These are phyloP conservation scores for Saprolegnia parasitica DNA, from an alignment of 352 stramenopile genomes.

Conservation along the genomic window DNA sequence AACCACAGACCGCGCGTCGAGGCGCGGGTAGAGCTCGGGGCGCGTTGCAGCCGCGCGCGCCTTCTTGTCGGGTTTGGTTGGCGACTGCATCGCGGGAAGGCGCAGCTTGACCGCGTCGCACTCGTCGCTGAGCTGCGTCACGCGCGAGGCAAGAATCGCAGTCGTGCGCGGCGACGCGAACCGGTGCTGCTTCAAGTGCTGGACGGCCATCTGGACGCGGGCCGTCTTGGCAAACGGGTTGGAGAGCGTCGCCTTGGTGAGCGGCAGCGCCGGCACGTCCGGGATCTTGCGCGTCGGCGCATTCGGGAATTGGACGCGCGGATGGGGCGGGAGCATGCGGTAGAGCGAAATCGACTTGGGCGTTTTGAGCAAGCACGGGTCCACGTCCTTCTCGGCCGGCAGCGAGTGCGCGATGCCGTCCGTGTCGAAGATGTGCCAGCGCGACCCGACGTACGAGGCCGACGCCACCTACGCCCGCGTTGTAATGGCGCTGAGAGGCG, in stretches of 20 bases:
- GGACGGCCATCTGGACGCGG: neutral
- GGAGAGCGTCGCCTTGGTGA: neutral
- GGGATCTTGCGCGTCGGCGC: neutral
- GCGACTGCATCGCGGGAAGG: neutral
- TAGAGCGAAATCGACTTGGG: neutral
- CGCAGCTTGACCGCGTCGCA: neutral
- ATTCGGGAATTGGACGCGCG: neutral
- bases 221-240: neutral
- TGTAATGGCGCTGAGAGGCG: neutral
- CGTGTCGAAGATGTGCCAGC: conserved; percentile 16
- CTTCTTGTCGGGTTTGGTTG: neutral
- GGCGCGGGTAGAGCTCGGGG: neutral
- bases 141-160: neutral
- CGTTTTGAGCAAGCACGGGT: neutral
- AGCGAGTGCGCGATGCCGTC: neutral
- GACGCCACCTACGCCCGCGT: neutral
- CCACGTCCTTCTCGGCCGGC: conserved; percentile 2
- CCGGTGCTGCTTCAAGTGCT: neutral
- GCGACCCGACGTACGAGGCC: neutral
- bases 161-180: neutral
- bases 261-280: neutral
- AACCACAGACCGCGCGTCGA: neutral
- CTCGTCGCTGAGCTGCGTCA: neutral
- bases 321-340: neutral
- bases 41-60: neutral